Evolutionary conservation across 352 stramenopile genomes (phyloP), one percentile per base, ranked within the genome.

Genomic region (Globisporangium uncinulatum): DNA sequence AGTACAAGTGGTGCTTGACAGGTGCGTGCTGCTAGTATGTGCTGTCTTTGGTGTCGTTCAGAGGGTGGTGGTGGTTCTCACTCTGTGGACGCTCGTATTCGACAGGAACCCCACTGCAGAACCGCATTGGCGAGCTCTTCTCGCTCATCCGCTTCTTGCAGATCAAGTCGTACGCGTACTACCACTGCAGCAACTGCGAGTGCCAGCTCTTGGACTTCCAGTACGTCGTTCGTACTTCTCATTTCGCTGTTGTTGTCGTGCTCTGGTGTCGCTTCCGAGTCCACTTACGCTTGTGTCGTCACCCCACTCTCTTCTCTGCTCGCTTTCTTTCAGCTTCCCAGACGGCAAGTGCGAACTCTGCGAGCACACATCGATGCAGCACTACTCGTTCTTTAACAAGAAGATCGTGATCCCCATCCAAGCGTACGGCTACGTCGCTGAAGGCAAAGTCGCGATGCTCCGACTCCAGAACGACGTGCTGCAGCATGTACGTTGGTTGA

Each of bases 371-470:
- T 76, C 93, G 5, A 98, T 99, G 68, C 81, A 97, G 52, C 97
- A 99, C 71, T 99, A 92, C 65, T 98, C 93, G 10, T 96, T 94
- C 66, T 99, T 99, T 62, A 99, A 99, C 73, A 97, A 97, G 63
- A 94, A 98, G 55, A 90, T 99, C 29, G 78, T 99, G 6, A 99
- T 99, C 59, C 97, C 97, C 7, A 99, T 99, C 56, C 92, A 99
- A 63, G 79, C 92, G 19, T 97, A 97, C 54, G 93, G 92, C 31
- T 97, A 98, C 57, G 76, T 97, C 45, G 90, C 83, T 4, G 89
- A 98, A 51, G 94, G 93, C 13, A 92, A 95, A 50, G 61, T 90
- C 37, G 97, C 97, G 4, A 99, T 99, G 93, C 87, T 98, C 39
- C 87, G 87, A 29, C 76, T 99, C 10, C 97, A 99, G 61, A 93